A percentile compares a stretch with the other conserved stretches of the same genome.
Conservation (phyloP, 2,329 filamentous ascomycete genomes). For the Ophiostoma ulmi region DNA sequence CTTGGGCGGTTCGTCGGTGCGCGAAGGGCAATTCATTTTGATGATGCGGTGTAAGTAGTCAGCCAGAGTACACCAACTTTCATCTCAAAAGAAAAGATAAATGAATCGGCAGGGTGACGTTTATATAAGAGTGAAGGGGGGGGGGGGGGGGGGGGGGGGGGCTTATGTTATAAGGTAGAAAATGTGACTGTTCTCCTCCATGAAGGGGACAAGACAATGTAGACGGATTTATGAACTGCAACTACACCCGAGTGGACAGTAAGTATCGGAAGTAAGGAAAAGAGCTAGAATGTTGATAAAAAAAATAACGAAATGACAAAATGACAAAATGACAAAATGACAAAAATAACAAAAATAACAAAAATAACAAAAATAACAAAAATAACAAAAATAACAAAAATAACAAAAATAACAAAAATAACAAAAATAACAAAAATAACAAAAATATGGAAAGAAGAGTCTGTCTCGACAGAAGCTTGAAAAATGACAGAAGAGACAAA, state of each 20-base stretch:
- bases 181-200: neutral
- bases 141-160: too few relatives aligned
- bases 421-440: neutral
- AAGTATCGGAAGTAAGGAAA: neutral
- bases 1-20: constrained; percentile 38
- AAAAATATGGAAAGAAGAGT: neutral
- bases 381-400: too few relatives aligned
- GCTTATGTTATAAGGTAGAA: too few relatives aligned
- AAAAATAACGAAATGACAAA: neutral
- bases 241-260: neutral
- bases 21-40: constrained; percentile 31
- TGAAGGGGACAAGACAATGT: neutral
- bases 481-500: neutral
- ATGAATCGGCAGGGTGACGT: neutral
- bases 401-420: too few relatives aligned
- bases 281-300: too few relatives aligned
- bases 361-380: neutral
- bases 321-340: too few relatives aligned
- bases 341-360: neutral
- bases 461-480: neutral
- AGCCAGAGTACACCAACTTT: neutral
- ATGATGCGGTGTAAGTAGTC: neutral
- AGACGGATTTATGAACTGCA: neutral
- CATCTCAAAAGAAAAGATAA: neutral
- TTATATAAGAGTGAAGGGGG: neutral